phyloP scores from a whole-genome alignment of 1,139 yeast species.

The Sugiyamaella paludigena region DNA sequence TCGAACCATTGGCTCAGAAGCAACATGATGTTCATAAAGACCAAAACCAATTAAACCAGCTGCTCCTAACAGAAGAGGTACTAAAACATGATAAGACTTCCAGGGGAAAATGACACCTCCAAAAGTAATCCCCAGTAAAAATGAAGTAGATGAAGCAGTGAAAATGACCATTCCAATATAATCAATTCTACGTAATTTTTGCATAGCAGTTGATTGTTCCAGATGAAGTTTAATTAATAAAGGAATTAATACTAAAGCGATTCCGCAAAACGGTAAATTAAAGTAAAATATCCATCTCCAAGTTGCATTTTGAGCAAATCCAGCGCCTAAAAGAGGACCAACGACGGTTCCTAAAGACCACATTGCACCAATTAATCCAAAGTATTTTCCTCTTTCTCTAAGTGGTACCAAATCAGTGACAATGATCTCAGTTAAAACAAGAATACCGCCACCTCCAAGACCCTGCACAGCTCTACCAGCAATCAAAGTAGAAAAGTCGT shows the following conservation, averaged over 20 bases:
- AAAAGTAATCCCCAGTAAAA: conserved; percentile 50
- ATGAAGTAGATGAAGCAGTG: conserved; percentile 26
- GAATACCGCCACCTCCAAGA: conserved; percentile 68
- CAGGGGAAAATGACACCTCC: conserved; percentile 50
- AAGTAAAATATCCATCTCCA: conserved; percentile 82
- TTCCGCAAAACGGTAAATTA: conserved; percentile 64
- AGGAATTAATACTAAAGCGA: conserved; percentile 47
- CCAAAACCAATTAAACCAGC: conserved; percentile 42
- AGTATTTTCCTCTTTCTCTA: conserved; percentile 46
- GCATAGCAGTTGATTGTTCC: conserved; percentile 41
- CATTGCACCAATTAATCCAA: conserved; percentile 45
- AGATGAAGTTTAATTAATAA: conserved; percentile 54
- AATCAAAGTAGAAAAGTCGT: conserved; percentile 56
- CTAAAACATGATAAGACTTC: conserved; percentile 55
- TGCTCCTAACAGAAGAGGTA: conserved; percentile 53
- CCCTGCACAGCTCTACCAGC: conserved; percentile 72
- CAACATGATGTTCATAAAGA: conserved; percentile 47
- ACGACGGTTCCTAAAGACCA: conserved; percentile 57
- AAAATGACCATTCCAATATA: conserved; percentile 34
- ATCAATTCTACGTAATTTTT: conserved; percentile 47
- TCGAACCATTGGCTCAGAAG: conserved; percentile 50
- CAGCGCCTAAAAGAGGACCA: conserved; percentile 63
- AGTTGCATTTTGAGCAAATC: conserved; percentile 54
- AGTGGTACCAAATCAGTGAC: conserved; percentile 61
- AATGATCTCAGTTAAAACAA: conserved; percentile 56